These are phyloP conservation scores for Scheffersomyces stipitis DNA, from an alignment of 805 yeast genomes.

Conservation along the genomic window DNA sequence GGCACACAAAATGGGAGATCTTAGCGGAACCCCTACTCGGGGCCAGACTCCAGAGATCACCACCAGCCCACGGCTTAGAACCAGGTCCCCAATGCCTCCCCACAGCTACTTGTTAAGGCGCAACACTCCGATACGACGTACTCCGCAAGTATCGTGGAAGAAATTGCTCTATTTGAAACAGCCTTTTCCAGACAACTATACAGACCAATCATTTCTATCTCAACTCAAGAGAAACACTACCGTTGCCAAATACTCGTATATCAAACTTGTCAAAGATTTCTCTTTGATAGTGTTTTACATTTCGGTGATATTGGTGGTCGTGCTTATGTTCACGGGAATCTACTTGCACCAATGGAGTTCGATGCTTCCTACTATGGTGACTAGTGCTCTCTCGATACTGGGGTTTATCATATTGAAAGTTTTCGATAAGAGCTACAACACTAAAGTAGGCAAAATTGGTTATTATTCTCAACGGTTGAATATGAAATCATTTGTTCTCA, in stretches of 20 bases:
- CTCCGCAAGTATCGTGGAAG: conserved; percentile 58
- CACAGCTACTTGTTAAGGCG: too few relatives aligned
- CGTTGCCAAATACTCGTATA: conserved; percentile 63
- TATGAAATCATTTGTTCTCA: conserved; percentile 65
- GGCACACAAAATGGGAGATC: too few relatives aligned
- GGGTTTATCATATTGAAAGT: conserved; percentile 25
- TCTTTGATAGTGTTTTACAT: conserved; percentile 66
- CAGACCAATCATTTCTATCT: conserved; percentile 77
- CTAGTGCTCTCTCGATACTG: conserved; percentile 26
- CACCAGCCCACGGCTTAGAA: too few relatives aligned
- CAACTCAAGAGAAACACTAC: conserved; percentile 76
- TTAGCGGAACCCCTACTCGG: too few relatives aligned
- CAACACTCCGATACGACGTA: background rate
- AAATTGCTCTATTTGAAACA: conserved; percentile 83
- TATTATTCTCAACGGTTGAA: conserved; percentile 9
- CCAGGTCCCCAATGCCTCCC: too few relatives aligned
- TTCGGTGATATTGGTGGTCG: conserved; percentile 60
- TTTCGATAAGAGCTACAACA: background rate
- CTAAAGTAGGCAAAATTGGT: conserved; percentile 4
- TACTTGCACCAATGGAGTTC: conserved; percentile 54
- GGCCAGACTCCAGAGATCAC: too few relatives aligned
- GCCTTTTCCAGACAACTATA: conserved; percentile 88
- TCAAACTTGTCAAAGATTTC: conserved; percentile 69
- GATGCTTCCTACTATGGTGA: conserved; percentile 33
- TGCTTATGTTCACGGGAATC: conserved; percentile 65